Evolutionary conservation across 148 eudicot species (phyloP).

Genomic region (Dysphania ambrosioides): DNA sequence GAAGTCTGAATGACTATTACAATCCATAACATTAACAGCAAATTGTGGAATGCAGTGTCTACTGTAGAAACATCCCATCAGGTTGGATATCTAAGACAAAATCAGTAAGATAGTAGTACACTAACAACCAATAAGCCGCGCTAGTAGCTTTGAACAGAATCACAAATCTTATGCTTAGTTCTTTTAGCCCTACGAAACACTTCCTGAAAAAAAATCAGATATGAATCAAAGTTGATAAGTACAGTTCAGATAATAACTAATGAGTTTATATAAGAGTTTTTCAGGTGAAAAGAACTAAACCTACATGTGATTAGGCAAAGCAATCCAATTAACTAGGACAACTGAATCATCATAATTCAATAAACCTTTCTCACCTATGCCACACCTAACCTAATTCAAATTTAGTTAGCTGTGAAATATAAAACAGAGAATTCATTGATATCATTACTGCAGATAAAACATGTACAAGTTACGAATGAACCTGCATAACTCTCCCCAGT

Average conservation of each 20-base stretch:
- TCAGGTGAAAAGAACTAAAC: too few relatives aligned
- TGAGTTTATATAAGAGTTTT: too few relatives aligned
- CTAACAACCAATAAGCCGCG: too few relatives aligned
- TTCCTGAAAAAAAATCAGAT: too few relatives aligned
- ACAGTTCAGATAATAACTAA: not conserved
- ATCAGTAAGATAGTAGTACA: too few relatives aligned
- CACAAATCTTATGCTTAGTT: not conserved
- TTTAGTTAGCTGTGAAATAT: not conserved
- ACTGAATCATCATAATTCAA: not conserved
- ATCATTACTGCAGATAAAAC: not conserved
- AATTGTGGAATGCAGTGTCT: slow-evolving; percentile 94
- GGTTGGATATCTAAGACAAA: too few relatives aligned
- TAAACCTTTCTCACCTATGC: too few relatives aligned
- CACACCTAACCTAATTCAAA: not conserved
- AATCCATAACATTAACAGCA: slow-evolving; percentile 66
- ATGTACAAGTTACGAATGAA: slow-evolving; percentile 12
- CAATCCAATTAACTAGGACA: not conserved
- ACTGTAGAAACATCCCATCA: slow-evolving; percentile 15
- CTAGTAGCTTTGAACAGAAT: not conserved
- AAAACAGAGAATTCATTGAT: not conserved
- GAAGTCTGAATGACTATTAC: slow-evolving; percentile 54
- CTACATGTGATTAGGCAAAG: not conserved
- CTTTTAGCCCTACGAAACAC: too few relatives aligned
- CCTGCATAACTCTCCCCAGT: slow-evolving; percentile 99
- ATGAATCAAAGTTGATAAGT: too few relatives aligned